phyloP scores from a whole-genome alignment of 2,329 filamentous ascomycete species.

The Botrytis squamosa region DNA sequence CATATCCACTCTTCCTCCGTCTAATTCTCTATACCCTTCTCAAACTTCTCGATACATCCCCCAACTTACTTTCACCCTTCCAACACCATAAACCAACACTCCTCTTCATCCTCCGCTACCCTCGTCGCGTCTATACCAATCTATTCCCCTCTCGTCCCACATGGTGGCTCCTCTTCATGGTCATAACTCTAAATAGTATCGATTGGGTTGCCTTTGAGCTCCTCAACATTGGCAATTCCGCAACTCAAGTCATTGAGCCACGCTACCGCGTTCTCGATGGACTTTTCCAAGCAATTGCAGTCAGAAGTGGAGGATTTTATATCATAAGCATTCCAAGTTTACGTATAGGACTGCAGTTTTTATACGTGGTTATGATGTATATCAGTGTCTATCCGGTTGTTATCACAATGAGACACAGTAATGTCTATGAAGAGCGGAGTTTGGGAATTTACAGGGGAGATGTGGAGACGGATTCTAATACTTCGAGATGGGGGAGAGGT shows the following conservation, averaged over 20 bases:
- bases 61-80: constrained; percentile 35
- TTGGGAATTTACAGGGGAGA: constrained; percentile 55
- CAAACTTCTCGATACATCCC: constrained; percentile 44
- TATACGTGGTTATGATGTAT: constrained; percentile 66
- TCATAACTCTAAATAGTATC: constrained; percentile 58
- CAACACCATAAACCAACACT: constrained; percentile 48
- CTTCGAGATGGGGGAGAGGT: constrained; percentile 21
- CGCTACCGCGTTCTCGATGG: constrained; percentile 60
- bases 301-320: constrained; percentile 65
- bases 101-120: constrained; percentile 55
- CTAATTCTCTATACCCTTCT: constrained; percentile 56
- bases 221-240: constrained; percentile 60
- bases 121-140: constrained; percentile 59
- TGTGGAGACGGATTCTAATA: neutral
- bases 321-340: constrained; percentile 12
- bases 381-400: constrained; percentile 62
- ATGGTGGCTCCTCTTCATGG: constrained; percentile 63
- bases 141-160: constrained; percentile 63
- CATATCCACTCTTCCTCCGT: constrained; percentile 49
- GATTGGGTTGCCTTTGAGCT: constrained; percentile 67
- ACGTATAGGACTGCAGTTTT: constrained; percentile 39
- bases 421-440: constrained; percentile 69
- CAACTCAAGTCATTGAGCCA: constrained; percentile 51
- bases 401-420: constrained; percentile 65
- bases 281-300: constrained; percentile 63